These are phyloP conservation scores for Trichopus zeylanicus DNA, from an alignment of 116 monocot species.

Conservation along the genomic window DNA sequence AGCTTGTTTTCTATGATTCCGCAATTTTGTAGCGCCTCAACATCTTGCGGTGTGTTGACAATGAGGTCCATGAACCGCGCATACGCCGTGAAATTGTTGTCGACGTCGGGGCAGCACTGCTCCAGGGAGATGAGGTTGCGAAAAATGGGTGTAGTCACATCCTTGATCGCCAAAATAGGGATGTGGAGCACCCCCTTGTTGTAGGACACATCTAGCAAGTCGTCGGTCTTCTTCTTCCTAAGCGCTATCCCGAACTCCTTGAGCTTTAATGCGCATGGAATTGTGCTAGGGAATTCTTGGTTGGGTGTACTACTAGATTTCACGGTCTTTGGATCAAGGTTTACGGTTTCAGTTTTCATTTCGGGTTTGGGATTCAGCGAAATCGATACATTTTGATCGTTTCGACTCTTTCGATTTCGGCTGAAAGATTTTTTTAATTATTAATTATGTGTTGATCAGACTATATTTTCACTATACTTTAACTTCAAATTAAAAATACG, in stretches of 20 bases:
- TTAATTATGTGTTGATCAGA: too few species aligned
- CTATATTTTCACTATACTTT: too few species aligned
- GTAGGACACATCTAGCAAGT: neutral
- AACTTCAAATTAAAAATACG: too few species aligned
- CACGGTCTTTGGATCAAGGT: too few species aligned
- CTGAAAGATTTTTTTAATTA: too few species aligned
- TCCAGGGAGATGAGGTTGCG: neutral
- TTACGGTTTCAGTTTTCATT: too few species aligned
- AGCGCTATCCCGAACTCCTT: slow-evolving; percentile 1
- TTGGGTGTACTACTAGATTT: too few species aligned
- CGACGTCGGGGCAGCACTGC: neutral
- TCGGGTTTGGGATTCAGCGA: too few species aligned
- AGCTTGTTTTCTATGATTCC: slow-evolving; percentile 2
- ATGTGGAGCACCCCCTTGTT: neutral
- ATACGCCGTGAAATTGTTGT: neutral
- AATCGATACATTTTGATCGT: too few species aligned
- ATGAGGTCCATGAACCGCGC: neutral
- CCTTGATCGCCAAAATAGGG: neutral
- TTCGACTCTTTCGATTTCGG: too few species aligned
- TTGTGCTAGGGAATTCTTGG: neutral
- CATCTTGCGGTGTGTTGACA: neutral
- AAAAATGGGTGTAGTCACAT: neutral
- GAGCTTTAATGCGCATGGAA: neutral
- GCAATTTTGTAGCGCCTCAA: neutral
- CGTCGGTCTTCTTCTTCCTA: neutral